A percentile compares a stretch with the other conserved stretches of the same genome.
Conservation (phyloP, 441 rosid genomes). For the Corymbia citriodora region DNA sequence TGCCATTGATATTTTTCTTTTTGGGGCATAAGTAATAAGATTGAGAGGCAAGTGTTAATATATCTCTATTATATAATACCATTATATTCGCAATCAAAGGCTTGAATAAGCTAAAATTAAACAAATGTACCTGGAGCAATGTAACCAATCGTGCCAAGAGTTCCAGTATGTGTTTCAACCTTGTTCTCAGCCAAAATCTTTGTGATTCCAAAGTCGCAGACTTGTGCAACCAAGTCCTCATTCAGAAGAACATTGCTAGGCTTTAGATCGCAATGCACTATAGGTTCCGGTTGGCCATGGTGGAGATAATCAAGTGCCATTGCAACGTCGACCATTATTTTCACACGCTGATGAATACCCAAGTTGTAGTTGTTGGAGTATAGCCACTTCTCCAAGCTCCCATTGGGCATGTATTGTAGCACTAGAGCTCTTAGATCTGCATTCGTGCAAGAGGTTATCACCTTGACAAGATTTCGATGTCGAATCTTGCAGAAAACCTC, state of each 20-base stretch:
- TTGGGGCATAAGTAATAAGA: not conserved
- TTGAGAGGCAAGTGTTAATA: not conserved
- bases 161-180: not conserved
- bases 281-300: not conserved
- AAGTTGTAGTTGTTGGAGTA: not conserved
- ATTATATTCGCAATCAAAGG: not conserved
- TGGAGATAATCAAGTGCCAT: not conserved
- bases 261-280: not conserved
- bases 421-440: not conserved
- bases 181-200: not conserved
- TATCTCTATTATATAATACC: not conserved
- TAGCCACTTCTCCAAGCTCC: not conserved
- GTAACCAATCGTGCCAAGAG: slow-evolving; percentile 19
- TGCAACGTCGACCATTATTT: not conserved
- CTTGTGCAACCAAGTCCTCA: too few species aligned
- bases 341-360: not conserved
- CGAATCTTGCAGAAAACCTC: not conserved
- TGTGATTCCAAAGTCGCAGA: slow-evolving; percentile 21
- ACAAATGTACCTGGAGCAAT: slow-evolving; percentile 5
- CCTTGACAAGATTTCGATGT: not conserved
- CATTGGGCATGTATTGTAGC: not conserved
- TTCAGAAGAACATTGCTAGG: slow-evolving; percentile 16
- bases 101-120: not conserved
- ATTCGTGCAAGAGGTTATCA: not conserved
- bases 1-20: not conserved